Percentiles rank a stretch among this genome's conserved stretches.
These are phyloP conservation scores for Plenodomus lindquistii DNA, from an alignment of 2,329 filamentous ascomycete species.

Conservation along the genomic window DNA sequence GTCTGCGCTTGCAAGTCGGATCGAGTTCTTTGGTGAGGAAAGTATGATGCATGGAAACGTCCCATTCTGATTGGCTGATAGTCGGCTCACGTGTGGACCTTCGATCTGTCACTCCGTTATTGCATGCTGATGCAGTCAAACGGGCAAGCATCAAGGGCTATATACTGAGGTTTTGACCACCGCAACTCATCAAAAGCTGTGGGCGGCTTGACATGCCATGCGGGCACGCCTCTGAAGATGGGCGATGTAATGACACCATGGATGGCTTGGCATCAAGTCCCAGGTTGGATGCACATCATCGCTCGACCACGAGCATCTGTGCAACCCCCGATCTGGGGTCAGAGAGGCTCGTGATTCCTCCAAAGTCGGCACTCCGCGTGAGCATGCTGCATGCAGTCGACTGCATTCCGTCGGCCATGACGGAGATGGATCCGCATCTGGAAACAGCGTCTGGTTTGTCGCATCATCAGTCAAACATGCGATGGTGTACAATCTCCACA, in stretches of 20 bases:
- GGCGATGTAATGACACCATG: not conserved
- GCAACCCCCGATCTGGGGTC: too few species aligned
- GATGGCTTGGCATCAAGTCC: not conserved
- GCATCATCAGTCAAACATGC: not conserved
- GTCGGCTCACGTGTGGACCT: not conserved
- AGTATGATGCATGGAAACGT: not conserved
- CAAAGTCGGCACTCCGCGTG: not conserved
- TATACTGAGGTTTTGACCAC: not conserved
- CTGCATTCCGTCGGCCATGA: not conserved
- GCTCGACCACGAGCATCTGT: constrained; percentile 1
- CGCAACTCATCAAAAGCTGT: too few species aligned
- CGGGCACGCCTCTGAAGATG: too few species aligned
- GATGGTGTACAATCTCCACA: not conserved
- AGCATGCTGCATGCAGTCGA: not conserved
- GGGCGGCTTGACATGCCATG: too few species aligned
- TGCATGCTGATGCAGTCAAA: not conserved
- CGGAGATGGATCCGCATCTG: not conserved
- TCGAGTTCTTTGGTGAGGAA: not conserved
- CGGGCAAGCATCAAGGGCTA: not conserved
- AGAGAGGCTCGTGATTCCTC: not conserved
- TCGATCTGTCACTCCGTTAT: not conserved
- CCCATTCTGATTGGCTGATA: not conserved
- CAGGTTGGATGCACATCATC: not conserved
- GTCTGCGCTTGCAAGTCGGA: not conserved
- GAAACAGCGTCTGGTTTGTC: not conserved